Conservation (phyloP, 2,329 filamentous ascomycete genomes). For the Aureobasidium sp. region DNA sequence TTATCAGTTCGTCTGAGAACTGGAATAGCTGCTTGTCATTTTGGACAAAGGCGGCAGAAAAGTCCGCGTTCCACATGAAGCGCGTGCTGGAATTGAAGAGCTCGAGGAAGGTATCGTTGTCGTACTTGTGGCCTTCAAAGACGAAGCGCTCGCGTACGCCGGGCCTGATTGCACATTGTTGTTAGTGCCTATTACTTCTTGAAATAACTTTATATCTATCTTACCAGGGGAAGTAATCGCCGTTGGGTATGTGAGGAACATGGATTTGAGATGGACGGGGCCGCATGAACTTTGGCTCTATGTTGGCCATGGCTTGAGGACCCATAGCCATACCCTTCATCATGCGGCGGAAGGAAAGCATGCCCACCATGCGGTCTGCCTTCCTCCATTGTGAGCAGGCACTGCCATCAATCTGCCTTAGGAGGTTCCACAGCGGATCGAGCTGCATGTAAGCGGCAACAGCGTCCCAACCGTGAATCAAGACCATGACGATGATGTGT, state of each 20-base stretch:
- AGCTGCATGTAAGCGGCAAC: background rate
- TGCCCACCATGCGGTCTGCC: slow-evolving; percentile 1
- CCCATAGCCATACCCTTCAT: slow-evolving; percentile 11
- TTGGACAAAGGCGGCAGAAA: background rate
- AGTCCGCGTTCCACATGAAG: slow-evolving; percentile 12
- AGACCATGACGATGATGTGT: slow-evolving; percentile 13
- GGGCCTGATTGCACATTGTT: background rate
- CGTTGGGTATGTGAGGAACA: slow-evolving; percentile 4
- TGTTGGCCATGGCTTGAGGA: background rate
- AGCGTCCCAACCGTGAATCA: slow-evolving; percentile 12
- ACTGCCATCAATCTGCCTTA: slow-evolving; percentile 5
- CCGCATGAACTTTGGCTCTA: slow-evolving; percentile 12
- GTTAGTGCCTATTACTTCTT: background rate
- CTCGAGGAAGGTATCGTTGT: slow-evolving; percentile 4
- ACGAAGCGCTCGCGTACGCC: slow-evolving; percentile 14
- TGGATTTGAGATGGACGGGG: slow-evolving; percentile 13
- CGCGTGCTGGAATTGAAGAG: slow-evolving; percentile 13
- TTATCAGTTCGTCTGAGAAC: slow-evolving; percentile 9
- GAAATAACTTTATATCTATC: background rate
- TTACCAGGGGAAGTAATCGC: slow-evolving; percentile 15
- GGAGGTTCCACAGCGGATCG: slow-evolving; percentile 9
- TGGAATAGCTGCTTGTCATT: slow-evolving; percentile 10
- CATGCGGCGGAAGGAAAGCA: slow-evolving; percentile 4
- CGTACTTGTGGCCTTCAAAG: slow-evolving; percentile 10
- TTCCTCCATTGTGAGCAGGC: slow-evolving; percentile 2